Conservation (phyloP, 2,329 filamentous ascomycete genomes). For the Didymella lethalis region DNA sequence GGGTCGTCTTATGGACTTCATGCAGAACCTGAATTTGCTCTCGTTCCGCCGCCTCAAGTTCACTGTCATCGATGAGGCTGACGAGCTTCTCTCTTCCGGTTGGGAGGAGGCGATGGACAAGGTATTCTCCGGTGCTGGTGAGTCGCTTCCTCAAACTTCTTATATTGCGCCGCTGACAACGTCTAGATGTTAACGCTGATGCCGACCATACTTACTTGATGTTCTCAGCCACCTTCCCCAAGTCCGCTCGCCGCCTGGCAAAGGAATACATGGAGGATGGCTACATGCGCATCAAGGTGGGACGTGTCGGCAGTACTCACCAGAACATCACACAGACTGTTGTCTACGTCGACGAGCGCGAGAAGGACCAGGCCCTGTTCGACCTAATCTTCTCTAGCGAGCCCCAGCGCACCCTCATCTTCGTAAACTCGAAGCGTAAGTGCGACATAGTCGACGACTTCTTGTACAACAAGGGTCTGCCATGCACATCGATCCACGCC, state of each 20-base stretch:
- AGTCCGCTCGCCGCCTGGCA: slow-evolving; percentile 77
- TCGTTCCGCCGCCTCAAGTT: slow-evolving; percentile 75
- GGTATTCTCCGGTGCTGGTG: slow-evolving; percentile 83
- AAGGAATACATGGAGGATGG: slow-evolving; percentile 76
- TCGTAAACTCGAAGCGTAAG: slow-evolving; percentile 80
- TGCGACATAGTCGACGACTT: slow-evolving; percentile 90
- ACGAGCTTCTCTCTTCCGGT: slow-evolving; percentile 83
- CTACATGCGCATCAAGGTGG: slow-evolving; percentile 83
- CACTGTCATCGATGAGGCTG: slow-evolving; percentile 79
- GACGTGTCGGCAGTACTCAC: slow-evolving; percentile 84
- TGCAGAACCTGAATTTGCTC: slow-evolving; percentile 72
- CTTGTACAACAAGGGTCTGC: slow-evolving; percentile 79
- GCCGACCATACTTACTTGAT: slow-evolving; percentile 75
- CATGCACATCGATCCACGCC: slow-evolving; percentile 86
- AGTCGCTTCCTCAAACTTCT: slow-evolving; percentile 42
- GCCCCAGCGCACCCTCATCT: slow-evolving; percentile 83
- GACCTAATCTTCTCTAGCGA: slow-evolving; percentile 75
- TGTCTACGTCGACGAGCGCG: slow-evolving; percentile 68
- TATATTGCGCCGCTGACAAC: slow-evolving; percentile 21
- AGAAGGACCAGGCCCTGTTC: slow-evolving; percentile 75
- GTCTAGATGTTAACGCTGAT: slow-evolving; percentile 76
- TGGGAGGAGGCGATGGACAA: slow-evolving; percentile 79
- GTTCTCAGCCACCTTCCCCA: slow-evolving; percentile 95
- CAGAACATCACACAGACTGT: slow-evolving; percentile 82
- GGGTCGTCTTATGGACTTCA: slow-evolving; percentile 85